Base-by-base conservation (phyloP, 208 protist genomes). In the Trypanosoma melophagium region DNA sequence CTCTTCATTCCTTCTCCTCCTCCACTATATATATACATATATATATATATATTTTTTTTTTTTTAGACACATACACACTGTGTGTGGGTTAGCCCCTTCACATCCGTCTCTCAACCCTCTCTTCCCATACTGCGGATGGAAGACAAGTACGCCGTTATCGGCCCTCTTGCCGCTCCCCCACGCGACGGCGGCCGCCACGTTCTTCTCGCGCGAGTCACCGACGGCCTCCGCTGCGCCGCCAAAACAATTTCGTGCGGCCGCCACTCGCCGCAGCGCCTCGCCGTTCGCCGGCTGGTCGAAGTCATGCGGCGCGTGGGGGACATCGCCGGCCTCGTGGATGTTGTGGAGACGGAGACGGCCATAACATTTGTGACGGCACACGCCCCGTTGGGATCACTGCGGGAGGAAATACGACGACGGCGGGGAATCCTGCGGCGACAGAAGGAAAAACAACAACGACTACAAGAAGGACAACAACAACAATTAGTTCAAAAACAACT, bases 311-410 rank as follows among this genome's bases (percentile, higher is more conserved):
- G 25, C 38, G 24, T 64, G 16, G 4, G 4, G 28, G 3, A 42
- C 52, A 31, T 64, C 22, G 17, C 22, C 10, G 59, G 13, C 7
- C 14, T 64, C 35, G 45, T 53, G 13, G 45, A 53, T 4, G 44
- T 28, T 1, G 9, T 50, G 1, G 24, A 54, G n/a, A 41, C 40
- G 17, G 21, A 21, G 4, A 31, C 14, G n/a, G 17, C 22, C 25
- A 16, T 64, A 2, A 54, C 28, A 3, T 9, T 64, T 10, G 9
- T 64, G 17, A 53, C 44, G 12, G 44, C 9, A 19, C 41, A 22
- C 22, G 45, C 25, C 8, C 22, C 59, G n/a, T 31, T 21, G 22
- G 59, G 59, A 16, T 64, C 59, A 10, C 45, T 64, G 4, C 40
- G 59, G 10, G 19, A 54, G 16, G 40, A 54, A 40, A 64, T 64